Evolutionary conservation across 2,329 filamentous ascomycete genomes (phyloP).

Genomic region (Aspergillus sergii): DNA sequence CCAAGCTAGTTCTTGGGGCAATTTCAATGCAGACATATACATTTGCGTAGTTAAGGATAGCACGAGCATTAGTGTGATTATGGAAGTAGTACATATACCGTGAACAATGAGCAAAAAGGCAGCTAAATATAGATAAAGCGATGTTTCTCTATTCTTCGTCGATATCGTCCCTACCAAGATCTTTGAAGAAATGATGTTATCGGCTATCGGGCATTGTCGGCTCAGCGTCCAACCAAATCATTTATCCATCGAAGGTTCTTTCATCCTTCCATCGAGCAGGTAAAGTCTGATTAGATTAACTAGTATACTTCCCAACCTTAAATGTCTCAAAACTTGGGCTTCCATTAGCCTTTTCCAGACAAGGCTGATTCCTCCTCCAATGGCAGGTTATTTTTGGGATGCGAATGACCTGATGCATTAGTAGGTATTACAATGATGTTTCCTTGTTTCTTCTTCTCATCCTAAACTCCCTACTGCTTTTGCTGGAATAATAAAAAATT

Average conservation of each 20-base stretch:
- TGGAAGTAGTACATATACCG: background rate
- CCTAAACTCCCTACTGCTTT: background rate
- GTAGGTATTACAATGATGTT: constrained; percentile 8
- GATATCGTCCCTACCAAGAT: background rate
- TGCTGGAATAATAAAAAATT: background rate
- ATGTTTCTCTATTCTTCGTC: background rate
- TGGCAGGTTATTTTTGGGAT: constrained; percentile 7
- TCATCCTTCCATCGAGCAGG: constrained; percentile 17
- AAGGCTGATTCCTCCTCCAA: constrained; percentile 16
- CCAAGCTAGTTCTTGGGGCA: background rate
- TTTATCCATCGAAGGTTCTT: constrained; percentile 19
- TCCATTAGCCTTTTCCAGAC: constrained; percentile 11
- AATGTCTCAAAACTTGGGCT: constrained; percentile 14
- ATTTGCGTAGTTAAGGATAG: background rate
- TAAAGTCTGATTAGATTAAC: constrained; percentile 16
- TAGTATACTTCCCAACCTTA: constrained; percentile 11
- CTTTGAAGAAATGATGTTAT: background rate
- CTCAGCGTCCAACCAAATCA: background rate
- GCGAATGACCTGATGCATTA: constrained; percentile 13
- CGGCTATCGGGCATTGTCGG: constrained; percentile 1
- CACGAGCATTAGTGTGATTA: background rate
- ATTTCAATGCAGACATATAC: background rate
- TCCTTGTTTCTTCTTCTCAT: background rate
- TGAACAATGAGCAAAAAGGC: background rate
- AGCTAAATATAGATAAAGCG: background rate